Conservation (phyloP, 1,139 yeast genomes). For the Kodamaea anthophila region DNA sequence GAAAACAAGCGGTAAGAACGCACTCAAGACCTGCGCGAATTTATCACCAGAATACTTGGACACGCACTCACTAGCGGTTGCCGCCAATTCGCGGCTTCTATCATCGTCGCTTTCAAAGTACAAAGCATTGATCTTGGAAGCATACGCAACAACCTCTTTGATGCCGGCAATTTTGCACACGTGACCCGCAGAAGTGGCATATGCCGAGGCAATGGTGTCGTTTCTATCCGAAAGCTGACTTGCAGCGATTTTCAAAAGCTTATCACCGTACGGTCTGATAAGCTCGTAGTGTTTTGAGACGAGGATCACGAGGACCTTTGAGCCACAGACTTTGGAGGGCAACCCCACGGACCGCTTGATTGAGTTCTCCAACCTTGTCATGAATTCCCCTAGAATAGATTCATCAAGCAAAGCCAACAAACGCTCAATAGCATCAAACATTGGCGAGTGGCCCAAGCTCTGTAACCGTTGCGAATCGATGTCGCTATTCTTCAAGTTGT, state of each 20-base stretch:
- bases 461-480: constrained; percentile 76
- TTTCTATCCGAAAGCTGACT: constrained; percentile 66
- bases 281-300: constrained; percentile 52
- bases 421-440: constrained; percentile 81
- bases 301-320: constrained; percentile 66
- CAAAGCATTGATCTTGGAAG: constrained; percentile 42
- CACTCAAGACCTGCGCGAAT: constrained; percentile 56
- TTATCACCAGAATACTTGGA: constrained; percentile 66
- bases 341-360: constrained; percentile 74
- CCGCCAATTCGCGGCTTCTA: constrained; percentile 47
- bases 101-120: constrained; percentile 59
- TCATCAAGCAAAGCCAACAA: constrained; percentile 56
- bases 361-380: constrained; percentile 41
- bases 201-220: constrained; percentile 66
- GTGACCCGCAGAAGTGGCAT: constrained; percentile 78
- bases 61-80: constrained; percentile 60
- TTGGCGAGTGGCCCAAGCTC: constrained; percentile 73
- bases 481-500: constrained; percentile 62
- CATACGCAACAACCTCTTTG: constrained; percentile 50
- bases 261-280: constrained; percentile 56
- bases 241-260: constrained; percentile 50
- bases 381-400: constrained; percentile 44
- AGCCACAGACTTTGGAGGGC: constrained; percentile 86
- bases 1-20: constrained; percentile 72
- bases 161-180: constrained; percentile 57